Percentiles rank a stretch among this genome's conserved stretches.
These are phyloP conservation scores for Thielaviopsis punctulata DNA, from an alignment of 2,329 filamentous ascomycete genomes.

Conservation along the genomic window DNA sequence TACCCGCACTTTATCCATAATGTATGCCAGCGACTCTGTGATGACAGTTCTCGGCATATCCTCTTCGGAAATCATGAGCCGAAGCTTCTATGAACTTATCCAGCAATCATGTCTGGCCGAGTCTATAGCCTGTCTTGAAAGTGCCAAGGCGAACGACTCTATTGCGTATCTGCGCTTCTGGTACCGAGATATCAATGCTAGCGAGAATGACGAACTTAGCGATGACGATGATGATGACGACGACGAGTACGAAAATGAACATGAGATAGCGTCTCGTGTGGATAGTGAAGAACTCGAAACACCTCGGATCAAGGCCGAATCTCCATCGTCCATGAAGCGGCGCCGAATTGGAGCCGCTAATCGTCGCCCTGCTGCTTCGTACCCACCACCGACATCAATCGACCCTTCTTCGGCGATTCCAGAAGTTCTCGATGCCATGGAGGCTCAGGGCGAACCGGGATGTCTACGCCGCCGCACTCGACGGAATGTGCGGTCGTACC, in stretches of 20 bases:
- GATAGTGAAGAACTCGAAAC: neutral
- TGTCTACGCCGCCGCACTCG: conserved; percentile 20
- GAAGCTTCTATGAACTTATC: conserved; percentile 79
- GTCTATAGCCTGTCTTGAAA: conserved; percentile 62
- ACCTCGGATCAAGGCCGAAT: conserved; percentile 2
- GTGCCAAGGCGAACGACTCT: conserved; percentile 77
- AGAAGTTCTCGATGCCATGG: conserved; percentile 14
- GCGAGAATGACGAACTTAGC: conserved; percentile 25
- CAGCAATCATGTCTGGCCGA: conserved; percentile 59
- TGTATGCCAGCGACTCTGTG: conserved; percentile 71
- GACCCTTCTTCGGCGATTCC: conserved; percentile 6
- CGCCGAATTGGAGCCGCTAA: neutral
- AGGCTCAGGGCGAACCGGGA: conserved; percentile 19
- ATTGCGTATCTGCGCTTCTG: conserved; percentile 80
- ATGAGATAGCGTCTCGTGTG: conserved; percentile 12
- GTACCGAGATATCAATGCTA: conserved; percentile 56
- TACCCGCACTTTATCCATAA: conserved; percentile 63
- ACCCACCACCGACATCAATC: conserved; percentile 9
- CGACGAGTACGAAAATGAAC: conserved; percentile 16
- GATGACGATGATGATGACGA: conserved; percentile 28
- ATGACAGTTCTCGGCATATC: conserved; percentile 57
- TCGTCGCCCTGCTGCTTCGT: conserved; percentile 6
- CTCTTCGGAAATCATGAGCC: conserved; percentile 51
- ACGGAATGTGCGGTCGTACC: neutral
- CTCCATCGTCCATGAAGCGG: conserved; percentile 6